These are phyloP conservation scores for Microcos paniculata DNA, from an alignment of 345 rosid species.

Conservation along the genomic window DNA sequence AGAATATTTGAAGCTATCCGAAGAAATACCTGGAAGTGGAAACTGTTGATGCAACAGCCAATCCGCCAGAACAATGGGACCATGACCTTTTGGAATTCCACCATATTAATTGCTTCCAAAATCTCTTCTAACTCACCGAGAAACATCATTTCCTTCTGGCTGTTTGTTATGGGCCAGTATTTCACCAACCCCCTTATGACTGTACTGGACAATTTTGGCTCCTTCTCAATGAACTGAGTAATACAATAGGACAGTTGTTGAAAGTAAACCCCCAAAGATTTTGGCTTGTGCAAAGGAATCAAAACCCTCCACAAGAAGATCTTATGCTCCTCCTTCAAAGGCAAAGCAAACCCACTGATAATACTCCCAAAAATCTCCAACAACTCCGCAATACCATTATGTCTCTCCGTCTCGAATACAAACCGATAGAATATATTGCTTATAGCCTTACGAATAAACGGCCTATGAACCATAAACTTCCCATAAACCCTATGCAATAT, in stretches of 20 bases:
- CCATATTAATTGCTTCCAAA: conserved; percentile 63
- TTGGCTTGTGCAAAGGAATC: conserved; percentile 88
- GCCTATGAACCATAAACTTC: conserved; percentile 91
- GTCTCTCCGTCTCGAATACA: conserved; percentile 77
- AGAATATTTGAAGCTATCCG: not conserved
- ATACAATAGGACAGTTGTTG: conserved; percentile 76
- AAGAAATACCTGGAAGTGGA: conserved; percentile 76
- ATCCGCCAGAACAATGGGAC: conserved; percentile 72
- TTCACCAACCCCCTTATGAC: conserved; percentile 73
- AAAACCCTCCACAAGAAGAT: conserved; percentile 80
- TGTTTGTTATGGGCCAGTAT: conserved; percentile 81
- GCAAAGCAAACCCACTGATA: conserved; percentile 81
- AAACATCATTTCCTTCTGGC: conserved; percentile 93
- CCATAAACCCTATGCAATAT: conserved; percentile 73
- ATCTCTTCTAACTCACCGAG: conserved; percentile 82
- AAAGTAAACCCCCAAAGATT: conserved; percentile 69
- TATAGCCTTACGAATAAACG: conserved; percentile 71
- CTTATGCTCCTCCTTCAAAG: conserved; percentile 90
- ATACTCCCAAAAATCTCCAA: conserved; percentile 87
- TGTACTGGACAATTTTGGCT: conserved; percentile 60
- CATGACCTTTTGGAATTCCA: conserved; percentile 83
- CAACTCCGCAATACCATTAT: conserved; percentile 77
- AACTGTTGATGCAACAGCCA: conserved; percentile 76
- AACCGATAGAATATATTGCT: conserved; percentile 74
- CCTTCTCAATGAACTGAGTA: conserved; percentile 85